Percentiles rank a stretch among this genome's conserved stretches.
These are phyloP conservation scores for Corymbia maculata DNA, from an alignment of 345 rosid species.

Conservation along the genomic window DNA sequence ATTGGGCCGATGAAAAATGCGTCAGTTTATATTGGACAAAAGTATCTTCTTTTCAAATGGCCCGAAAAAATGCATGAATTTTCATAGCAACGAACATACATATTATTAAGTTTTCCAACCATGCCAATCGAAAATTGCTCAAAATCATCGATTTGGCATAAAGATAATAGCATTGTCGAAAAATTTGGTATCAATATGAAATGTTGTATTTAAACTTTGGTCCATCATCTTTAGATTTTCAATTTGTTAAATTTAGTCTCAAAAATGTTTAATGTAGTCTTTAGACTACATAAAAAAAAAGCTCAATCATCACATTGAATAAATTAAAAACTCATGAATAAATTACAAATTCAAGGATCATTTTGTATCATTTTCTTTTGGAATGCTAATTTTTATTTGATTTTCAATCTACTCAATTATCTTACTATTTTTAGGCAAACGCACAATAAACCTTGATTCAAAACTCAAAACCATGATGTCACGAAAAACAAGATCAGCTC, in stretches of 20 bases:
- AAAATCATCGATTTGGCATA: no score
- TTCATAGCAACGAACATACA: background rate
- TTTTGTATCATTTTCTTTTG: background rate
- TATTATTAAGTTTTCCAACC: background rate
- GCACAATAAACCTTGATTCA: background rate
- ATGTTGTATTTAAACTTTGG: fast-evolving
- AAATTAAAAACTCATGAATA: no score
- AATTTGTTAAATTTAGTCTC: no score
- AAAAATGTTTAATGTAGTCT: no score
- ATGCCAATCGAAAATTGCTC: background rate
- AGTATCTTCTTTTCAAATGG: no score
- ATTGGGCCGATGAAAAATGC: no score
- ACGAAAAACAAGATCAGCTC: background rate
- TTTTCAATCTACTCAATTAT: background rate
- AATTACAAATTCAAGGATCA: fast-evolving
- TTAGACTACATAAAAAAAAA: no score
- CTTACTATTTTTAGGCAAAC: fast-evolving
- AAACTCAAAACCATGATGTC: background rate
- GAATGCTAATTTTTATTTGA: background rate
- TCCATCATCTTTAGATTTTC: no score
- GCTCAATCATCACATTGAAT: no score
- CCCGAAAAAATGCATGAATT: no score
- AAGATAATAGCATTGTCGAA: background rate
- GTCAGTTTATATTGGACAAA: background rate
- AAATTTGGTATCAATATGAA: no score